Evolutionary conservation across 2,329 filamentous ascomycete genomes (phyloP).

Genomic region (Zasmidium cellare): DNA sequence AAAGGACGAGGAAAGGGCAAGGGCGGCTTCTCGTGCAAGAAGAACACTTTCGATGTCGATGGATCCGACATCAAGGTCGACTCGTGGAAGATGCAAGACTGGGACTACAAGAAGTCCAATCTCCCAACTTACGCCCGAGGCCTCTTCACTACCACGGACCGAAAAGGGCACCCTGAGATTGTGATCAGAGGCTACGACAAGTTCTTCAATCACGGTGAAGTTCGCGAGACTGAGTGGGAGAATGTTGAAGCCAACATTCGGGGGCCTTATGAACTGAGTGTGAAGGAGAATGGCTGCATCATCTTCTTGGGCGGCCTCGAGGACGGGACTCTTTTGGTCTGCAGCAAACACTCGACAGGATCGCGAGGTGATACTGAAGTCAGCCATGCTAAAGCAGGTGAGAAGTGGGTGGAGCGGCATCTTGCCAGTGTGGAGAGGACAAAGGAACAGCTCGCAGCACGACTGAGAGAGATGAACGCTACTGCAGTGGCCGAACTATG

Average conservation of each 20-base stretch:
- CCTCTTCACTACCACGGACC: constrained; percentile 79
- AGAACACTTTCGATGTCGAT: constrained; percentile 71
- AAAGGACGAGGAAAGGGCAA: constrained; percentile 50
- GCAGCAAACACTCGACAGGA: constrained; percentile 97
- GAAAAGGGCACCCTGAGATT: constrained; percentile 70
- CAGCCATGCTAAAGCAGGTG: constrained; percentile 83
- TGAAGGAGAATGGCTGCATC: constrained; percentile 99
- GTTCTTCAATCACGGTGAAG: constrained; percentile 93
- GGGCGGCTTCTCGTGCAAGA: constrained; percentile 71
- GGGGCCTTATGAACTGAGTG: constrained; percentile 89
- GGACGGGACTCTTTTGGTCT: constrained; percentile 88
- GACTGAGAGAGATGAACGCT: constrained; percentile 77
- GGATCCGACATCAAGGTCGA: constrained; percentile 71
- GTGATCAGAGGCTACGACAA: constrained; percentile 93
- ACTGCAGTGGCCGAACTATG: constrained; percentile 95
- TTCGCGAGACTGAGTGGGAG: constrained; percentile 76
- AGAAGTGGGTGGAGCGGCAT: constrained; percentile 78
- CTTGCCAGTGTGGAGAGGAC: constrained; percentile 75
- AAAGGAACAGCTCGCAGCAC: constrained; percentile 72
- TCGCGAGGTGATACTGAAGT: constrained; percentile 66
- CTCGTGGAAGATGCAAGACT: constrained; percentile 92
- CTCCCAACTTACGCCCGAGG: constrained; percentile 92
- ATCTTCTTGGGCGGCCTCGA: constrained; percentile 94
- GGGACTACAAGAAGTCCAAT: constrained; percentile 87
- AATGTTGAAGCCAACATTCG: constrained; percentile 74